Evolutionary conservation across 805 yeast genomes (phyloP), one percentile per base, ranked within the genome.

Genomic region (Spathaspora sp.): DNA sequence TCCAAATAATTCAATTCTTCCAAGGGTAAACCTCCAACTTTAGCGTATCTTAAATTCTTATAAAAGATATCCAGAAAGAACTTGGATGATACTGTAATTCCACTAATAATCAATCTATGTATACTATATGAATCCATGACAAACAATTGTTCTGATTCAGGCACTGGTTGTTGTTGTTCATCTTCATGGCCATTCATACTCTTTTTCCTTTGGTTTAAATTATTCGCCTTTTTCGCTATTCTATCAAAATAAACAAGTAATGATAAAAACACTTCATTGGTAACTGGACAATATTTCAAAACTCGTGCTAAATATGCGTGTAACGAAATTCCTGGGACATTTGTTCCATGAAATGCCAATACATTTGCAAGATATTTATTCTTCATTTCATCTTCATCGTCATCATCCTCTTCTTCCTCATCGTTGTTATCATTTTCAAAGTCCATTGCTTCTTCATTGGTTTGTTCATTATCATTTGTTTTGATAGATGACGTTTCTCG

Each of bases 81-180:
- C 72, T 94, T 94, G 39, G 96, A 87, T 26, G 96, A 89, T 23
- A 94, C 97, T 0, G 99, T 93, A 54, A 94, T 86, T 4, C 97
- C 98, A 11, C 96, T 87, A 46, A 94, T 93, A 48, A 94, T 89
- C 57, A 94, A 77, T 55, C 99, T 79, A 70, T 94, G 99, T 55
- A 94, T 91, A 66, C 94, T 94, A 69, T 87, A 93, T 52, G 96
- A 87, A 69, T 94, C 98, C 92, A 94, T 89, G 9, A 93, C 96
- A 67, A 94, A 92, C 53, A 89, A 69, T 65, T 87, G 93, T 48
- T 74, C 79, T 16, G 57, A 52, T 17, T 54, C 55, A 17, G 40
- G 18, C 3, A n/a, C 8, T 26, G 28, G 50, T 9, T 19, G 19
- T 17, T 50, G 26, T 4, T 3, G 31, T 16, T 55, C 60, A 31